Evolutionary conservation across 139 green algal genomes (phyloP), one percentile per base, ranked within the genome.

Genomic region (Yamagishiella unicocca): DNA sequence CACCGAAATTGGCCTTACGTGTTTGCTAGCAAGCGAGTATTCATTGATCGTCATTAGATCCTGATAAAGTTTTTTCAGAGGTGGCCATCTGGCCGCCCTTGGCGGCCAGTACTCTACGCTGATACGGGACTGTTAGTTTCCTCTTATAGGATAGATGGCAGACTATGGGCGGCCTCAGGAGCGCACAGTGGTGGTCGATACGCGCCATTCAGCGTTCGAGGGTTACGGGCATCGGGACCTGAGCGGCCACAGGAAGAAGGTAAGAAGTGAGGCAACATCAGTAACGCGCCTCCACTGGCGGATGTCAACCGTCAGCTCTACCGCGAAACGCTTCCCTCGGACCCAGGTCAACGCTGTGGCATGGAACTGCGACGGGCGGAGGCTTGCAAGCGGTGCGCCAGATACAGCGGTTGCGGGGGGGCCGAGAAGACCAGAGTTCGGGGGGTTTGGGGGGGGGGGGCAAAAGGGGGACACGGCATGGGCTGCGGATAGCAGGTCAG

Each of bases 221-320:
- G 67, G 50, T 24, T 87, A 87, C 27, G 82, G 82, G 14, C 25
- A 81, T 0, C 68, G 82, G 10, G 82, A 87, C 50, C 53, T 87
- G 4, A 87, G 46, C 37, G 82, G 82, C 1, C 82, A 87, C 35
- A 46, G 67, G 25, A 87, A 87, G 25, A 87, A 87, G 82, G 82
- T 79, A 21, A 3, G 81, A 5, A 0, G 17, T 45, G 5, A 22
- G 58, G 14, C 25, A 55, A 19, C 22, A 55, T 14, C 40, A 67
- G 19, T 67, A 9, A 6, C 22, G 19, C 58, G 19, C 58, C 17
- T 67, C 58, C 24, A 67, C 17, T 58, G 50, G 12, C n/a, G n/a
- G n/a, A n/a, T n/a, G n/a, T n/a, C n/a, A n/a, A n/a, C n/a, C n/a
- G n/a, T n/a, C n/a, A n/a, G 50, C 17, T 17, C 50, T 17, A 61